Percentiles rank a stretch among this genome's conserved stretches.
Conservation (phyloP, 1,284 basidiomycete species). For the Ceratobasidium theobromae region DNA sequence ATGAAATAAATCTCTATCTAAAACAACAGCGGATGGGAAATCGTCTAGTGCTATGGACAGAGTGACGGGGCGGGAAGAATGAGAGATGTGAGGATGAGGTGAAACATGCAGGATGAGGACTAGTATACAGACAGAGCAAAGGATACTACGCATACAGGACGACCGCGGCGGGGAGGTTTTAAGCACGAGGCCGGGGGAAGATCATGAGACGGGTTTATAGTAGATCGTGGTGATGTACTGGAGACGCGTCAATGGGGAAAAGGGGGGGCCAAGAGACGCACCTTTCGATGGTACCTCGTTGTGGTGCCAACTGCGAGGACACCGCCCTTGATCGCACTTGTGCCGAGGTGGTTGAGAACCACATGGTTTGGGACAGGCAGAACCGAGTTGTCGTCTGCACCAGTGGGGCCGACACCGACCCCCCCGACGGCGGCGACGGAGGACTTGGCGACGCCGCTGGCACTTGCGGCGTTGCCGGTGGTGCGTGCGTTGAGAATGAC, state of each 20-base stretch:
- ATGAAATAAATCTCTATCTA: conserved; percentile 2
- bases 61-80: neutral
- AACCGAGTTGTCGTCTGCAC: conserved; percentile 87
- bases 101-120: neutral
- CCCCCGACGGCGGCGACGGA: conserved; percentile 34
- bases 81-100: neutral
- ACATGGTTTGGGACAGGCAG: conserved; percentile 94
- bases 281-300: conserved; percentile 92
- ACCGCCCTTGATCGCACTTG: conserved; percentile 92
- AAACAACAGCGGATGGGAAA: neutral
- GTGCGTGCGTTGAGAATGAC: conserved; percentile 75
- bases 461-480: conserved; percentile 44
- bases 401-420: conserved; percentile 27
- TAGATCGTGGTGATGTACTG: conserved; percentile 69
- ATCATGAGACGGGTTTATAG: conserved; percentile 54
- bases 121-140: conserved; percentile 28
- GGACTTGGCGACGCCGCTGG: conserved; percentile 37
- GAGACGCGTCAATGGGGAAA: conserved; percentile 13
- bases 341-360: conserved; percentile 93
- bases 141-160: conserved; percentile 2
- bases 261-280: conserved; percentile 44
- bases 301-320: conserved; percentile 93
- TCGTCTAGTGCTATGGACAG: conserved; percentile 2
- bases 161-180: neutral
- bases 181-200: neutral